Base-by-base conservation (phyloP, 257 asterid species). In the Primulina huaijiensis region DNA sequence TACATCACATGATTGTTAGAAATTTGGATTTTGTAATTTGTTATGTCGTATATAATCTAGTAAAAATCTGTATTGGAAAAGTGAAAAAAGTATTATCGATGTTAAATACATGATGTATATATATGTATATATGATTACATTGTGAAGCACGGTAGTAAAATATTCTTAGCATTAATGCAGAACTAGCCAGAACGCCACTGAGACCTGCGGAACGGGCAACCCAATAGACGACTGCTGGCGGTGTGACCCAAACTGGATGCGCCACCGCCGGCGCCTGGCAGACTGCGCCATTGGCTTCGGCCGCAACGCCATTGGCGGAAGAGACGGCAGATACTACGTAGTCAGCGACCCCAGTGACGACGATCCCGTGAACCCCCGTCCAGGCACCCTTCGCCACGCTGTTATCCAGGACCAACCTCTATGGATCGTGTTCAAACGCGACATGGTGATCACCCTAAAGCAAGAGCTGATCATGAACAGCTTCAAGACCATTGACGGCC, bases 181-280 rank as follows among this genome's bases (percentile, higher is more conserved):
- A 87, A 75, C 83, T 8, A 85, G 80, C 43, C 77, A 80, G 52
- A 92, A 92, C 79, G 82, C 85, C 83, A 92, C 92, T 0, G 89
- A 83, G 37, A 81, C 92, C 5, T 88, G 98, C 71, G 92, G 77
- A 14, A 81, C 83, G 3, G 96, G 95, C 6, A 92, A 92, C 73
- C 92, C 98, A 0, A 88, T 92, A n/a, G 98, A 92, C 69, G 95
- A 86, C 66, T 92, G 98, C 76, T 92, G 98, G 97, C 85, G 98
- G 0, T 88, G 97, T 74, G 91, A 89, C 73, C 84, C 71, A 6
- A 82, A 78, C 62, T 92, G 98, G 98, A 73, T 78, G 58, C 86
- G 81, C 63, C 64, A 80, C 78, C 98, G 98, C 1, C 84, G 84
- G n/a, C 92, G 90, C 9, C 80, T 92, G 9, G 96, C 97, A 12